Evolutionary conservation across 768 basidiomycete genomes (phyloP), one percentile per base, ranked within the genome.

Genomic region (Termitomyces sp.): DNA sequence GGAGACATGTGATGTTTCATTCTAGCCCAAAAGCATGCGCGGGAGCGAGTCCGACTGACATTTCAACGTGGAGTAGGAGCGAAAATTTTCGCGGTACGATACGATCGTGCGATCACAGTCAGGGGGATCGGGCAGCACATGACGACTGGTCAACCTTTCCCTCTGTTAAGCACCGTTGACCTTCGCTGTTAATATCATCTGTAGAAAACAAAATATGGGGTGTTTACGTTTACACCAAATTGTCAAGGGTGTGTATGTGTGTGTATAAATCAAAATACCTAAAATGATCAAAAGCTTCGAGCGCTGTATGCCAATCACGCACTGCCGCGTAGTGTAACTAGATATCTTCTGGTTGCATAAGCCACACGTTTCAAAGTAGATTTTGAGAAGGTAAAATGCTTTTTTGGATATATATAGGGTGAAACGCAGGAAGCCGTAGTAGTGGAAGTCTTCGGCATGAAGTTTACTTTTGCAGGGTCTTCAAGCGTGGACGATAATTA

Each of bases 281-380:
- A 44, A 36, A 52, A 43, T n/a, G 43, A 20, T 33, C 55, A 53
- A 46, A 56, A 59, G 42, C 38, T 23, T 47, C 16, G 16, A n/a
- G 35, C 47, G 47, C 47, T 45, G 33, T 12, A 44, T 46, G 40
- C 43, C 44, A 45, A 55, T 58, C 53, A 54, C 27, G 11, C n/a
- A 52, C 25, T 25, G 10, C 44, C 25, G 29, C 33, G 20, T 10
- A 13, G 32, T 10, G 36, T 52, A 49, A 15, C 29, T 52, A 49
- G 52, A 43, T 25, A 54, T 42, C 43, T 42, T 18, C 29, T n/a
- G n/a, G n/a, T n/a, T n/a, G n/a, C n/a, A n/a, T 29, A 9, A 4
- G 29, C 29, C 29, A 29, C 9, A 3, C 29, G 29, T 29, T 29
- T 29, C 29, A 9, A 29, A 29, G 9, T 9, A 4, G 9, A 29